Percentiles rank a stretch among this genome's conserved stretches.
Evolutionary conservation across 768 basidiomycete species (phyloP).

Genomic region (Suillus subalutaceus): DNA sequence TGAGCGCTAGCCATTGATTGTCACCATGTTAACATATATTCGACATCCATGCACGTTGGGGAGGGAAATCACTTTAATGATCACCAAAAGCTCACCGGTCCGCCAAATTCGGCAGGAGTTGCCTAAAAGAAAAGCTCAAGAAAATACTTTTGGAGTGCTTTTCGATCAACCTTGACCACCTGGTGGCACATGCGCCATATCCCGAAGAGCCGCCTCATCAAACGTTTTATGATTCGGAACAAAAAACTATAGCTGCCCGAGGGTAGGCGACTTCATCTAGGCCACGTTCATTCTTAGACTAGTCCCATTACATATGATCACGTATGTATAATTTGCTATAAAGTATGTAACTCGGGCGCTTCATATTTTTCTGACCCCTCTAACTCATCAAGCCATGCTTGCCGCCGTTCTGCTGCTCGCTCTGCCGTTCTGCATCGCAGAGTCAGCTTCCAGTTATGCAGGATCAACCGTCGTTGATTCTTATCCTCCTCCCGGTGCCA

Average conservation of each 20-base stretch:
- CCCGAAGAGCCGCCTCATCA: background rate
- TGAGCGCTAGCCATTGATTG: background rate
- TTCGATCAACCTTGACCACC: too few relatives aligned
- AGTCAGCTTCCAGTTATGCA: conserved; percentile 41
- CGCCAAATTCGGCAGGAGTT: background rate
- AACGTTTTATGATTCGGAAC: background rate
- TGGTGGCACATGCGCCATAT: background rate
- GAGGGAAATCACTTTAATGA: background rate
- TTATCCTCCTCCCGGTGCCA: conserved; percentile 45
- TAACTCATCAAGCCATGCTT: conserved; percentile 4
- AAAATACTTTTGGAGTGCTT: too few relatives aligned
- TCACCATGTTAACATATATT: background rate
- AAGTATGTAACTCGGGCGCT: background rate
- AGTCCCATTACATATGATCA: background rate
- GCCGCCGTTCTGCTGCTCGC: conserved; percentile 8
- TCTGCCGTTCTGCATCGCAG: conserved; percentile 9
- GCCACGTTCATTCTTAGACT: background rate
- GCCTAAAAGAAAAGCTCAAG: background rate
- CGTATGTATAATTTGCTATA: background rate
- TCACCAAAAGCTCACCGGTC: background rate
- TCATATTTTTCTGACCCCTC: background rate
- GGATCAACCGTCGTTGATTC: conserved; percentile 44
- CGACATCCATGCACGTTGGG: background rate
- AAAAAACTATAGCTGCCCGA: too few relatives aligned
- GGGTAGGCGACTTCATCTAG: too few relatives aligned